Conservation (phyloP, 805 yeast species). For the Candida xiaguanensis region DNA sequence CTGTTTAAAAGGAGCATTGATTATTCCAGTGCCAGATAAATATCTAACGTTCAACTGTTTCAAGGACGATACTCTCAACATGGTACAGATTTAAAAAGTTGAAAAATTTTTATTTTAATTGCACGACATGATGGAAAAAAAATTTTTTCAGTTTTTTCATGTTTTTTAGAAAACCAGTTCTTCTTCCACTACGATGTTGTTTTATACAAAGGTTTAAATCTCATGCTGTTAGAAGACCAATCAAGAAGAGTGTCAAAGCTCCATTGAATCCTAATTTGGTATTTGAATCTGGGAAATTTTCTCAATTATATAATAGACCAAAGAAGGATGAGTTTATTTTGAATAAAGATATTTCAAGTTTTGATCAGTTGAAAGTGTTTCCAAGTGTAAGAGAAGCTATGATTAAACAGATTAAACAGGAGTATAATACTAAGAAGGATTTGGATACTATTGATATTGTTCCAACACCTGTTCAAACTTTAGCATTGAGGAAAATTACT, state of each 20-base stretch:
- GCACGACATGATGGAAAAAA: background rate
- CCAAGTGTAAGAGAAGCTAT: slow-evolving; percentile 65
- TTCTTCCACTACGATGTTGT: slow-evolving; percentile 1
- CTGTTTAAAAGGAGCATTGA: slow-evolving; percentile 12
- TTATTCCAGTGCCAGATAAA: background rate
- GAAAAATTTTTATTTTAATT: background rate
- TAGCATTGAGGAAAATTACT: slow-evolving; percentile 59
- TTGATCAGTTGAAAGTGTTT: slow-evolving; percentile 62
- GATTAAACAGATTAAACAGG: slow-evolving; percentile 46
- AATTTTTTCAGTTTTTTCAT: background rate
- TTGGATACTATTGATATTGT: slow-evolving; percentile 33
- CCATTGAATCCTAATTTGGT: background rate
- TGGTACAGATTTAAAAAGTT: background rate
- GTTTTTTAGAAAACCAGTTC: background rate
- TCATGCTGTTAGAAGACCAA: background rate
- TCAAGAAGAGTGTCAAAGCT: background rate
- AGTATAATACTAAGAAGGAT: slow-evolving; percentile 26
- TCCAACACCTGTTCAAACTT: slow-evolving; percentile 81
- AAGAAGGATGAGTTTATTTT: slow-evolving; percentile 15
- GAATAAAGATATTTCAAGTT: slow-evolving; percentile 48
- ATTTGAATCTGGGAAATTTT: slow-evolving; percentile 36
- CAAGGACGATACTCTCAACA: background rate
- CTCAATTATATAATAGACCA: slow-evolving; percentile 42
- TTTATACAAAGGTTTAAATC: background rate
- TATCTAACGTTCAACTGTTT: background rate